Base-by-base conservation (phyloP, 2,329 filamentous ascomycete species). In the Sordariomycetes sp. region DNA sequence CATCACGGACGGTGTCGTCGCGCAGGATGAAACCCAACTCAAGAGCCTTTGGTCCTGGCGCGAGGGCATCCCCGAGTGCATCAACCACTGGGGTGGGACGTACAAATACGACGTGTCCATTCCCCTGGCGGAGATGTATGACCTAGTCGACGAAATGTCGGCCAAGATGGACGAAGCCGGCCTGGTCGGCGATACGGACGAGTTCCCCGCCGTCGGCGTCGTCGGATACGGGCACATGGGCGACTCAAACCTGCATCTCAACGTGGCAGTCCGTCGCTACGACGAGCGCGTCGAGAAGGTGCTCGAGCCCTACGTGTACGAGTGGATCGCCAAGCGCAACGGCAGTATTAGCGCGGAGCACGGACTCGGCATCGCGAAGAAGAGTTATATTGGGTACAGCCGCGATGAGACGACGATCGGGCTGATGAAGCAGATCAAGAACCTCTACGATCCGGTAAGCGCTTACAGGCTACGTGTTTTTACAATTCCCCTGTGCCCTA, bases 31-130 rank as follows among this genome's bases (percentile, higher is more conserved):
- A 60, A 94, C 90, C 2, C 93, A 98, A 59, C 72, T 84, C 44
- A 77, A 76, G 51, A 70, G 81, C 4, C 71, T 98, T 33, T 98
- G 92, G 92, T 71, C 75, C 39, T 96, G 88, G 78, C 79, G 92
- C 42, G 92, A 98, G 66, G 86, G 87, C 46, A 86, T 98, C 46
- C 81, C 88, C 1, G 92, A 98, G 63, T 79, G 81, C 30, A 68
- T 93, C 18, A 85, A 85, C 41, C 87, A 95, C 57, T 86, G 83
- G 61, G 93, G 92, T 38, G 92, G 88, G 29, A 88, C 92, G 8
- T 98, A 98, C 73, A 98, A 98, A 64, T 98, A 98, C 57, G 92
- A 98, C 53, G 71, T 98, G 21, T 96, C 92, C 6, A 94, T 98
- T 44, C 92, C 92, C 2, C 71, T 98, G 19, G 61, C 74, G 10